Evolutionary conservation across 352 stramenopile genomes (phyloP).

Genomic region (Globisporangium alternatum): DNA sequence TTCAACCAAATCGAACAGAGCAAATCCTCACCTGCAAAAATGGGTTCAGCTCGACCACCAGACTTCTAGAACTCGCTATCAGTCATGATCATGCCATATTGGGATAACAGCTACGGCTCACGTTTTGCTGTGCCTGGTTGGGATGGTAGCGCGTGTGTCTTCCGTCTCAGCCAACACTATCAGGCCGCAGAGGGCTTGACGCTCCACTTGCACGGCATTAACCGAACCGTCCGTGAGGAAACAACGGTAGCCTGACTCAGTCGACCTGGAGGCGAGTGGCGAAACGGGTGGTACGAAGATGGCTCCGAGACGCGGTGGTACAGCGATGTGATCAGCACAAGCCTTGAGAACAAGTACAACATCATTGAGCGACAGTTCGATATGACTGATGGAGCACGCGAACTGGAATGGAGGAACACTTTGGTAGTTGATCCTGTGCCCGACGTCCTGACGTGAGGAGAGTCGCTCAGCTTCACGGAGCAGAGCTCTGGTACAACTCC

Average conservation of each 20-base stretch:
- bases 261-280: conserved; percentile 22
- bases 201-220: background rate
- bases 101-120: conserved; percentile 25
- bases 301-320: background rate
- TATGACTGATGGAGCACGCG: background rate
- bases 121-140: conserved; percentile 15
- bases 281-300: conserved; percentile 38
- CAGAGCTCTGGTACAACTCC: background rate
- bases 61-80: conserved; percentile 15
- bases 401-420: background rate
- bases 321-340: background rate
- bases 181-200: background rate
- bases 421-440: background rate
- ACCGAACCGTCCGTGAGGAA: conserved; percentile 13
- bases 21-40: no score
- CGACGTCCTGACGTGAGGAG: background rate
- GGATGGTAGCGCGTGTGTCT: conserved; percentile 22
- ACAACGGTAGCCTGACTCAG: conserved; percentile 24
- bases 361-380: conserved; percentile 23
- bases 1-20: no score
- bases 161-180: conserved; percentile 13
- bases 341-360: background rate
- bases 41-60: conserved; percentile 1
- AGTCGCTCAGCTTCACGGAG: background rate
- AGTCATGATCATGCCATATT: conserved; percentile 34